These are phyloP conservation scores for Phyllostachys edulis DNA, from an alignment of 176 grass and related monocot species.

Conservation along the genomic window DNA sequence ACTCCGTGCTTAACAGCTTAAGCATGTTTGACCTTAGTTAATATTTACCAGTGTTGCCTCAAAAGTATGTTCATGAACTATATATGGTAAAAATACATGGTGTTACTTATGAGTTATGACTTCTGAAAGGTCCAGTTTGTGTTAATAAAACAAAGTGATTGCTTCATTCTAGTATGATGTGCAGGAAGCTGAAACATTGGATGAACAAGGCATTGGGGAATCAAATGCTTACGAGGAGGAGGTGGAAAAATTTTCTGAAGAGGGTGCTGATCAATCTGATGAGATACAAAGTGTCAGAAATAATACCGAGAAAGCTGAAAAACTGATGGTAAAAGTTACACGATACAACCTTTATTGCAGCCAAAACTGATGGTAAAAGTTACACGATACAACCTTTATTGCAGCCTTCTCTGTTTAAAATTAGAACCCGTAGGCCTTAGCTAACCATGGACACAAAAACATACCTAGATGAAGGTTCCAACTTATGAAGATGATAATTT, in stretches of 20 bases:
- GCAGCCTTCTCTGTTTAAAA: slow-evolving; percentile 5
- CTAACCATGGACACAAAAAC: background rate
- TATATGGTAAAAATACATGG: background rate
- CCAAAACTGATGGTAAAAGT: too few species aligned
- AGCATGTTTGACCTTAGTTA: background rate
- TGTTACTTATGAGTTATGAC: background rate
- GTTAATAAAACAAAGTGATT: background rate
- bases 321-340: too few species aligned
- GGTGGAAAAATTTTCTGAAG: slow-evolving; percentile 12
- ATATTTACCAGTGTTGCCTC: background rate
- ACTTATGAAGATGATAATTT: background rate
- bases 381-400: background rate
- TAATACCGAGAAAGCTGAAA: slow-evolving; percentile 25
- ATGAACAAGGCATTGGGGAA: slow-evolving; percentile 25
- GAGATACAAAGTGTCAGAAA: slow-evolving; percentile 35
- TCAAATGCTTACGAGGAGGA: background rate
- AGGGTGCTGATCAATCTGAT: slow-evolving; percentile 15
- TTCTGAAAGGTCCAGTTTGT: background rate
- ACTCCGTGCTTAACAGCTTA: background rate
- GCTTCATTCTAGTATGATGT: slow-evolving; percentile 15
- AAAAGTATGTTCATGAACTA: background rate
- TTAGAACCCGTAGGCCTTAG: background rate
- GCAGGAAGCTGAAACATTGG: slow-evolving; percentile 33
- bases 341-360: background rate
- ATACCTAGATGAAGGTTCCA: background rate